Evolutionary conservation across 345 rosid species (phyloP), one percentile per base, ranked within the genome.

Genomic region (Pistacia atlantica): DNA sequence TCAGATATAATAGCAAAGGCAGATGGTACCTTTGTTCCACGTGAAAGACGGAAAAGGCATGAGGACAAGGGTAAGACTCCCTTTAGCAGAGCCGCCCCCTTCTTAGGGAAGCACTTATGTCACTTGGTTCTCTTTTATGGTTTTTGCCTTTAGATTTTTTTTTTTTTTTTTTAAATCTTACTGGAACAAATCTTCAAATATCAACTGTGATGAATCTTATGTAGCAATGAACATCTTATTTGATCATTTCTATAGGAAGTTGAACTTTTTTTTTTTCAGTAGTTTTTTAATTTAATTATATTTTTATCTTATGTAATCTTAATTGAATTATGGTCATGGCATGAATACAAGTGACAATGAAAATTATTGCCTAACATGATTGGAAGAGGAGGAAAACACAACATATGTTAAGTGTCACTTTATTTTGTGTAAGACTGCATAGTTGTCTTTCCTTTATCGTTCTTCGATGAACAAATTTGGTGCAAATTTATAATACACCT

Each of bases 21-120:
- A 5, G 98, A 97, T 87, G 99, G 99, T 61, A 91, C 97, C 2
- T 97, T 97, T 88, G 97, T 91, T 81, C 98, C 97, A 35, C 90
- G 97, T 38, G 98, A 97, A 88, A 97, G 94, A 69, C 75, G 97
- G 61, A 97, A 94, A 91, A 90, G 91, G 80, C 97, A 91, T 4
- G 98, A 97, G 56, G 99, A 97, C 72, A 97, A 90, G 87, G 98
- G 99, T 93, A 75, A 56, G 60, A 33, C 58, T 13, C 67, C 48
- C 54, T 11, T 66, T 49, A 8, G 46, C 38, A 48, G 52, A n/a
- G 16, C 12, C 13, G 4, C 22, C 22, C 8, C 35, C 35, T 63
- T 8, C 60, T 20, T 75, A 4, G 25, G 5, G 45, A 72, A 72
- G 14, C n/a, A 35, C 67, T 38, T 72, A 10, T 59, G 8, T 58